Evolutionary conservation across 2,329 filamentous ascomycete genomes (phyloP).

Genomic region (Periconia sp.): DNA sequence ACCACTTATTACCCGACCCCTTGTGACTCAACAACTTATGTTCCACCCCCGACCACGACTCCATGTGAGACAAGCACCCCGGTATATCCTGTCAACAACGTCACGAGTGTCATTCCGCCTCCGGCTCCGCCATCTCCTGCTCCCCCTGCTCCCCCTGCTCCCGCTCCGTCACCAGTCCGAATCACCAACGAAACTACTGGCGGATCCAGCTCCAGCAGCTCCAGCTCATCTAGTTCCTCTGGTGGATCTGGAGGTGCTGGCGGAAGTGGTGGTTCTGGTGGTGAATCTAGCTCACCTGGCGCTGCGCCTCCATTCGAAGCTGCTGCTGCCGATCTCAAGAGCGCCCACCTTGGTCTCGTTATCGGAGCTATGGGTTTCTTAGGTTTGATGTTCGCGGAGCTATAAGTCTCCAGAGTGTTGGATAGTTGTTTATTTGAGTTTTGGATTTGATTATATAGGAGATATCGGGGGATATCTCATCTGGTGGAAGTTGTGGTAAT

Average conservation of each 20-base stretch:
- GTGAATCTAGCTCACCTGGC: conserved; percentile 15
- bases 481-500: conserved; percentile 5
- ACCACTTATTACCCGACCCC: conserved; percentile 1
- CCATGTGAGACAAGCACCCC: conserved; percentile 5
- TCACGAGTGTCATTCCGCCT: conserved; percentile 3
- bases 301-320: conserved; percentile 17
- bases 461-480: no score
- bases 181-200: conserved; percentile 9
- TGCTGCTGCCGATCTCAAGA: conserved; percentile 11
- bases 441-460: no score
- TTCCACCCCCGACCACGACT: conserved; percentile 6
- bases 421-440: no score
- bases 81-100: conserved; percentile 11
- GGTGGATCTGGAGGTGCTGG: neutral
- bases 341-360: conserved; percentile 7
- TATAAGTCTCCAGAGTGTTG: no score
- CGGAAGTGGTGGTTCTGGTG: neutral
- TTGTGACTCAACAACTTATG: neutral
- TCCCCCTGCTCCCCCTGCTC: conserved; percentile 10
- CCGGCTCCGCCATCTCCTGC: conserved; percentile 1
- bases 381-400: conserved; percentile 28
- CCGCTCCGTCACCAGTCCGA: conserved; percentile 8
- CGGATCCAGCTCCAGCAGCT: conserved; percentile 1
- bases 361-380: conserved; percentile 24
- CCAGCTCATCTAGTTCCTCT: neutral